Conservation (phyloP, 371 early-diverging fungal species). For the Mucor piriformis region DNA sequence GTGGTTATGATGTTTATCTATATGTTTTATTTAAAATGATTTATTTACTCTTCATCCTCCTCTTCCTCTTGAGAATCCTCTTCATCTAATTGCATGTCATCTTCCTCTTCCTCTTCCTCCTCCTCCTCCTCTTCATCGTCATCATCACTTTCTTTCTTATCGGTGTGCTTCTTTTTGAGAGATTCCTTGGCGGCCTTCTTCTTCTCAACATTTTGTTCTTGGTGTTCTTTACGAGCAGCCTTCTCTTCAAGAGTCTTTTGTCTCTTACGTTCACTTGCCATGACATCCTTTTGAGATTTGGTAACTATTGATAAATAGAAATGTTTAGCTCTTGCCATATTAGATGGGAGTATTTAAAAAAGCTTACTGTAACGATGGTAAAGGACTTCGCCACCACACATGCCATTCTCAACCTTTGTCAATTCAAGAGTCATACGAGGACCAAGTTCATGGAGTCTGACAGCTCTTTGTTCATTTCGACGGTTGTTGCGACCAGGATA, state of each 20-base stretch:
- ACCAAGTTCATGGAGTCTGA: conserved; percentile 88
- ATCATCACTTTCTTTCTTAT: conserved; percentile 39
- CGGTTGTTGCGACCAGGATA: conserved; percentile 75
- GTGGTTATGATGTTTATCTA: neutral
- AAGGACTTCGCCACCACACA: conserved; percentile 93
- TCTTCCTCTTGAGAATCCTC: conserved; percentile 41
- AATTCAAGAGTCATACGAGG: conserved; percentile 90
- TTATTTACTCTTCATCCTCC: conserved; percentile 15
- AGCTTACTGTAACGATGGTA: conserved; percentile 73
- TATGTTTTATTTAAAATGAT: conserved; percentile 2
- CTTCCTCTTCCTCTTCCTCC: conserved; percentile 43
- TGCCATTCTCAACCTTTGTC: conserved; percentile 88
- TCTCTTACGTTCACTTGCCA: conserved; percentile 59
- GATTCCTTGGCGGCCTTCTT: conserved; percentile 70
- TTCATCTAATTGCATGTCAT: conserved; percentile 43
- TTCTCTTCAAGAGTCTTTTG: conserved; percentile 62
- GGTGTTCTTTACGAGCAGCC: conserved; percentile 73
- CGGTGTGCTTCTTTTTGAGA: conserved; percentile 50
- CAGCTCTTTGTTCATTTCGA: conserved; percentile 81
- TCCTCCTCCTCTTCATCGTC: conserved; percentile 50
- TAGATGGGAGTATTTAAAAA: neutral
- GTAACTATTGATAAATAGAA: conserved; percentile 50
- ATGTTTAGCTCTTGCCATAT: too few species aligned
- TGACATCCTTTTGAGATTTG: conserved; percentile 74
- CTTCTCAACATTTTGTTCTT: conserved; percentile 80